Base-by-base conservation (phyloP, 257 asterid species). In the Hygrophila difformis region DNA sequence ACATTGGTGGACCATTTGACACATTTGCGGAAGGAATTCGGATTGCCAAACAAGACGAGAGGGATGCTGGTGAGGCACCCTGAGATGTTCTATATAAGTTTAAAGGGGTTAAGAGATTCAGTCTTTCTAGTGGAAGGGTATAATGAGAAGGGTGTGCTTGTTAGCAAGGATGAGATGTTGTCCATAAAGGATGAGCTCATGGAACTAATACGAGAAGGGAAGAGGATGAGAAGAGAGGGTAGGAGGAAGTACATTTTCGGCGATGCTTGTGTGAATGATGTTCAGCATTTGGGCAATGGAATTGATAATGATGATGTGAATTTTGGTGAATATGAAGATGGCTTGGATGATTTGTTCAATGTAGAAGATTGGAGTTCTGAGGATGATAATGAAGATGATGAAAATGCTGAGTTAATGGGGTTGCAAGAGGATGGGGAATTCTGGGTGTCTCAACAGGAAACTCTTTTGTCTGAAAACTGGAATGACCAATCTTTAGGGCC, bases 51-150 rank as follows among this genome's bases (percentile, higher is more conserved):
- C 61, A 78, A 71, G 78, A 61, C 79, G 57, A 71, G 98, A 53
- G 94, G 88, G 18, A 69, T 89, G 96, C n/a, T 85, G 61, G 87
- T 74, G 61, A 77, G 98, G 67, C 98, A 89, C 53, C 98, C 94
- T 2, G 98, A 89, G 67, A 49, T 82, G 73, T 89, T 89, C 70
- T 89, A 89, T 44, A 82, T 85, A 69, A 89, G 98, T 70, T 55
- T 77, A 28, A 85, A 77, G 67, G 98, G 98, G 57, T 74, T 69
- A 39, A 75, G 98, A 31, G 93, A 89, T 67, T 82, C 88, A 2
- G 93, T 79, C 10, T 89, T 89, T 70, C 74, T 85, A 44, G 93
- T 89, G 29, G 98, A 85, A 72, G 93, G 84, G 11, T 89, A 79
- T 13, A 70, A 46, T 26, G 88, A 75, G 28, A 74, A 67, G 51